phyloP scores from a whole-genome alignment of 768 basidiomycete genomes.

The Hericium coralloides region DNA sequence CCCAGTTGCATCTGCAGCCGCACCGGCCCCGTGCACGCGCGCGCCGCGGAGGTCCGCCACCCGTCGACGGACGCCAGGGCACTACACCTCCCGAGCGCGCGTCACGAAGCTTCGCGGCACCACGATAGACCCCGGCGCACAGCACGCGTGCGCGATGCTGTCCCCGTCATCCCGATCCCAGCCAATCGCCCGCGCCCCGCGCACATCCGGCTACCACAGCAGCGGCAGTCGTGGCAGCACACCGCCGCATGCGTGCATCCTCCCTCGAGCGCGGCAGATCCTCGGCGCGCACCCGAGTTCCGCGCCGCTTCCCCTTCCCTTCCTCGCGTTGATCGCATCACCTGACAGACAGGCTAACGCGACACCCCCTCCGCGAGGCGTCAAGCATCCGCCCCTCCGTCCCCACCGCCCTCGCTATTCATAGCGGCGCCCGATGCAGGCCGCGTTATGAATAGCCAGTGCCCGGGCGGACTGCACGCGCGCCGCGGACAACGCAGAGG shows the following conservation, averaged over 20 bases:
- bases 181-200: neutral
- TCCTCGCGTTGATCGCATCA: neutral
- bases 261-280: neutral
- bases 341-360: neutral
- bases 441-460: too few relatives aligned
- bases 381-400: neutral
- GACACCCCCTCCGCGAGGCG: neutral
- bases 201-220: neutral
- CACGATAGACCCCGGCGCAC: neutral
- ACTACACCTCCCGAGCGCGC: neutral
- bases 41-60: too few relatives aligned
- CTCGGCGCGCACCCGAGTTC: neutral
- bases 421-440: neutral
- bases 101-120: neutral
- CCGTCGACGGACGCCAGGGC: too few relatives aligned
- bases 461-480: neutral
- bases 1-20: too few relatives aligned
- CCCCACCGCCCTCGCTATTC: neutral
- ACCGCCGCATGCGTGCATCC: neutral
- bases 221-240: neutral
- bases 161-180: neutral
- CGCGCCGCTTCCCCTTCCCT: neutral
- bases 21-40: too few relatives aligned
- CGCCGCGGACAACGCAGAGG: neutral
- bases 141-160: neutral